A percentile compares a stretch with the other conserved stretches of the same genome.
Evolutionary conservation across 768 basidiomycete species (phyloP).

Genomic region (Collybia sp.): DNA sequence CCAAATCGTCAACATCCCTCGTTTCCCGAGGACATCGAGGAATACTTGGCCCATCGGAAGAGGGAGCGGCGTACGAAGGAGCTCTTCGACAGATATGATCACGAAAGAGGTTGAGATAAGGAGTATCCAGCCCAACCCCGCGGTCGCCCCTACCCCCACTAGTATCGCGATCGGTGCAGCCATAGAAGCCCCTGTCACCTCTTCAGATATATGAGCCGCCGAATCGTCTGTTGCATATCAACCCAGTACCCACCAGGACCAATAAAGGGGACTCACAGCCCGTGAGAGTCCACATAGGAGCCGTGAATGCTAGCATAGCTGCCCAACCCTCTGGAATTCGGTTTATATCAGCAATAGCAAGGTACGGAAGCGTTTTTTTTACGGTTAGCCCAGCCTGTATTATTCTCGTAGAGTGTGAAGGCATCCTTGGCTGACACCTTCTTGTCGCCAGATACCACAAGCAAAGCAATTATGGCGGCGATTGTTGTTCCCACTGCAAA

Average conservation of each 20-base stretch:
- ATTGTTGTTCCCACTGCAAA: conserved; percentile 56
- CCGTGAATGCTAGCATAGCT: conserved; percentile 65
- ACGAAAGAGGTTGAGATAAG: conserved; percentile 64
- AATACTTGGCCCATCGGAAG: conserved; percentile 74
- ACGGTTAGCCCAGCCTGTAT: conserved; percentile 65
- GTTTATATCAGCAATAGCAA: conserved; percentile 1
- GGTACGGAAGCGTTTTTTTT: conserved; percentile 12
- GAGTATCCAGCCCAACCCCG: conserved; percentile 61
- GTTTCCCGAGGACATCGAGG: conserved; percentile 57
- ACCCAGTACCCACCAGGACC: not conserved
- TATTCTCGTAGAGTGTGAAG: conserved; percentile 67
- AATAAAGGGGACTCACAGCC: conserved; percentile 46
- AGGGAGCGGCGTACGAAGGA: conserved; percentile 46
- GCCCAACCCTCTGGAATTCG: conserved; percentile 62
- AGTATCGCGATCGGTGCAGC: conserved; percentile 70
- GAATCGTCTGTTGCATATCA: conserved; percentile 51
- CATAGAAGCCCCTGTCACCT: conserved; percentile 57
- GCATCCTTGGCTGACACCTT: conserved; percentile 66
- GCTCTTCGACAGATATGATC: conserved; percentile 45
- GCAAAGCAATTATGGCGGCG: conserved; percentile 55
- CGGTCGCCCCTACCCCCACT: conserved; percentile 55
- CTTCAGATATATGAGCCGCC: conserved; percentile 73
- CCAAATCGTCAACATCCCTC: conserved; percentile 72
- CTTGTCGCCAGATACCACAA: conserved; percentile 50
- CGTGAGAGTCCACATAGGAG: conserved; percentile 78